Conservation (phyloP, 768 basidiomycete genomes). For the Pulveroboletus sp. region DNA sequence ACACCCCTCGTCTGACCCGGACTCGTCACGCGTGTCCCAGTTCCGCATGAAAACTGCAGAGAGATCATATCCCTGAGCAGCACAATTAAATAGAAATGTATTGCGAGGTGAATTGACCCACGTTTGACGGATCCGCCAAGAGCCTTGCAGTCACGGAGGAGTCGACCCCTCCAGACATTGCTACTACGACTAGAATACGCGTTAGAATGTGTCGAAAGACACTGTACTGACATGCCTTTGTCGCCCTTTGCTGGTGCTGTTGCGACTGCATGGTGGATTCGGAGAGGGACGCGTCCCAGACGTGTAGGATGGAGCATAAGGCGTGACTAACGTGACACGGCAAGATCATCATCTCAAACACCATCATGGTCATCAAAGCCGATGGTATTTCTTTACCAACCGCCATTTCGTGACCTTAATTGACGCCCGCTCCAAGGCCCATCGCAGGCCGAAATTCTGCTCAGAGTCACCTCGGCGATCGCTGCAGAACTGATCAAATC, state of each 20-base stretch:
- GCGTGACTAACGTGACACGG: slow-evolving; percentile 5
- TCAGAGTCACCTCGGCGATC: slow-evolving; percentile 92
- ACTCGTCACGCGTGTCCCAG: slow-evolving; percentile 88
- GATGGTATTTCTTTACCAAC: slow-evolving; percentile 27
- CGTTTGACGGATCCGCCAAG: slow-evolving; percentile 54
- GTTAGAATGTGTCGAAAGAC: background rate
- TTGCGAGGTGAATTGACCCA: slow-evolving; percentile 24
- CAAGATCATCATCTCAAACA: background rate
- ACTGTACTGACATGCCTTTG: slow-evolving; percentile 19
- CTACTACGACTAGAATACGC: slow-evolving; percentile 65
- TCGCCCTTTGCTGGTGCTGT: slow-evolving; percentile 24
- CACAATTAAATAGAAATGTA: background rate
- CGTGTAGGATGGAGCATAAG: background rate
- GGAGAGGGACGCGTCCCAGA: slow-evolving; percentile 2
- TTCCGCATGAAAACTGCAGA: slow-evolving; percentile 95
- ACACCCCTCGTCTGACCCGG: slow-evolving; percentile 75
- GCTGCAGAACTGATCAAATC: slow-evolving; percentile 91
- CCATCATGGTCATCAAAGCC: slow-evolving; percentile 38
- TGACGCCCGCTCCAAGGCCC: slow-evolving; percentile 43
- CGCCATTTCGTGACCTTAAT: background rate
- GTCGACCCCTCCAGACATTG: slow-evolving; percentile 96
- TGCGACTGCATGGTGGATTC: slow-evolving; percentile 16
- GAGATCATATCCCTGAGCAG: slow-evolving; percentile 67
- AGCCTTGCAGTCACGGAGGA: slow-evolving; percentile 86
- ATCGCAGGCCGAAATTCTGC: slow-evolving; percentile 86